Base-by-base conservation (phyloP, 768 basidiomycete species). In the Obba rivulosa region DNA sequence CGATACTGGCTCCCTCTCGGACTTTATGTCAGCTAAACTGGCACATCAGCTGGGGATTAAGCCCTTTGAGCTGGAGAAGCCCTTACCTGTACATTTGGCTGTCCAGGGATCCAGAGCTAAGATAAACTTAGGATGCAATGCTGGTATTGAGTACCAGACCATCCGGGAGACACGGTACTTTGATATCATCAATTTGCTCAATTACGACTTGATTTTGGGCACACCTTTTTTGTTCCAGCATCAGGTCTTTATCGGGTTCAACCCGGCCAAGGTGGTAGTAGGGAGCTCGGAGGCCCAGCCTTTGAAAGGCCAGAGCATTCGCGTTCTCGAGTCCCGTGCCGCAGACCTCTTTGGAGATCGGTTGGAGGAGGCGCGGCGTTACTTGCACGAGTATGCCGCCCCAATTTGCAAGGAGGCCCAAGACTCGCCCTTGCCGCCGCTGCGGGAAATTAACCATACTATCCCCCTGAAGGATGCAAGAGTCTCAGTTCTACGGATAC, bases 31-130 rank as follows among this genome's bases (percentile, higher is more conserved):
- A 0, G 54, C 64, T 0, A 65, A 57, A 1, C 20, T 74, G 0
- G 67, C 64, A 0, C 66, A 71, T 42, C 74, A 76, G 49, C 47
- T 75, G 2, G 58, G 61, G 2, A 25, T 70, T 0, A 46, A 57
- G 23, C 46, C 45, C 1, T 48, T 52, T 0, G 50, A 55, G 13
- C 52, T 75, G 1, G 60, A 42, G 0, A 60, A 62, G 22, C 73
- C 68, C 2, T 18, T 76, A 2, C 46, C 61, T 0, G 40, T 75
- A 0, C 68, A 72, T 14, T 53, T 78, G 0, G 74, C 73, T 0
- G 67, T 71, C 0, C 66, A 70, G 25, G 76, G 73, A 0, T 76
- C 74, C 0, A 41, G 65, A 0, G 62, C 70, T 0, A 67, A 67
- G 43, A 58, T 77, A 0, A 74, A 69, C 42, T 60, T 25, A 18